These are phyloP conservation scores for Sporothrix globosa DNA, from an alignment of 2,329 filamentous ascomycete species.

Conservation along the genomic window DNA sequence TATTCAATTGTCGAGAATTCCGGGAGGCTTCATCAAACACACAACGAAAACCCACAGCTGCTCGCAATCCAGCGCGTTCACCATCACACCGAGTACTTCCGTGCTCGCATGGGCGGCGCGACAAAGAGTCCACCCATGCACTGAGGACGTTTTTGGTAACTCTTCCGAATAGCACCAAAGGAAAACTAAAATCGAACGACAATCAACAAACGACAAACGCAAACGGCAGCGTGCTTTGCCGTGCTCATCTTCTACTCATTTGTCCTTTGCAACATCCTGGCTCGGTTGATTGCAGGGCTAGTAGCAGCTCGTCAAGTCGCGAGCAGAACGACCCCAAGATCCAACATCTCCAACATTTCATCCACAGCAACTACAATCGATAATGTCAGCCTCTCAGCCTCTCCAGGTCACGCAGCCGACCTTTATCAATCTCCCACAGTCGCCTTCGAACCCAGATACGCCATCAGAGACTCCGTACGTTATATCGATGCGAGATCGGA, in stretches of 20 bases:
- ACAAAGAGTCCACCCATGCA: neutral
- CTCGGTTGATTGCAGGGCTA: neutral
- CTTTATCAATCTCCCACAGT: conserved; percentile 81
- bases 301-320: neutral
- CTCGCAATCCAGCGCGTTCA: conserved; percentile 1
- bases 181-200: neutral
- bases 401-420: conserved; percentile 55
- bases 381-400: conserved; percentile 32
- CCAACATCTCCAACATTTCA: neutral
- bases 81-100: neutral
- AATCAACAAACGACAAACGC: neutral
- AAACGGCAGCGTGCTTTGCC: neutral
- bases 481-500: neutral
- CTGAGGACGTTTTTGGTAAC: conserved; percentile 11
- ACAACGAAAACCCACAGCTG: neutral
- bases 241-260: neutral
- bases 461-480: conserved; percentile 88
- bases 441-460: conserved; percentile 79
- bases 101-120: neutral
- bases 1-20: neutral
- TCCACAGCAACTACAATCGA: neutral
- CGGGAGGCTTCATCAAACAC: neutral
- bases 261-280: neutral
- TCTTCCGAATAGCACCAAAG: neutral
- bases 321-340: neutral